Evolutionary conservation across 768 basidiomycete genomes (phyloP).

Genomic region (Rhizopogon vesiculosus): DNA sequence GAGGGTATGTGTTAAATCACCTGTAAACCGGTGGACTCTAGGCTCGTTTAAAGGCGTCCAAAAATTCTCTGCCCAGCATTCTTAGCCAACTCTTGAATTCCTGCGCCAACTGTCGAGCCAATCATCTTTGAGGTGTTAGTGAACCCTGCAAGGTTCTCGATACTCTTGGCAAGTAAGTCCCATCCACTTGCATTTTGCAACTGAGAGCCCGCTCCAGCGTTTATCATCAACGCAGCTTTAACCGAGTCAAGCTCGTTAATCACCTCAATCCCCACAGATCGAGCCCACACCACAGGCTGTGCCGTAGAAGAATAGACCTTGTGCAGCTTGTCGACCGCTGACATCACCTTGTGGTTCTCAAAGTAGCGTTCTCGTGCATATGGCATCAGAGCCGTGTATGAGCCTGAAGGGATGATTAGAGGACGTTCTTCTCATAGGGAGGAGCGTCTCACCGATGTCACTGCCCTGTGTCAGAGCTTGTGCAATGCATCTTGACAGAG

Average conservation of each 20-base stretch:
- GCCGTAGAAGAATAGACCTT: conserved; percentile 72
- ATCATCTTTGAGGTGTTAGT: conserved; percentile 28
- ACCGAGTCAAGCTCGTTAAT: conserved; percentile 83
- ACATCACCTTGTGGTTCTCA: conserved; percentile 81
- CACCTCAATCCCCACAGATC: conserved; percentile 85
- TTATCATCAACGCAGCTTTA: conserved; percentile 81
- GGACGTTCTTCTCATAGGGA: background rate
- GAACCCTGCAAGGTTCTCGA: conserved; percentile 38
- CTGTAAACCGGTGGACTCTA: background rate
- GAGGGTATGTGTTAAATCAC: too few species aligned
- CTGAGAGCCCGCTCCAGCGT: conserved; percentile 49
- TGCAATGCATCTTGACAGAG: conserved; percentile 62
- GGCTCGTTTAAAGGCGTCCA: background rate
- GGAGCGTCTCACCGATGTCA: conserved; percentile 66
- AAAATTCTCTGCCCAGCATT: background rate
- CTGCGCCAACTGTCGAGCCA: conserved; percentile 22
- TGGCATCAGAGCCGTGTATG: conserved; percentile 64
- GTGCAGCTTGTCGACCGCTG: conserved; percentile 84
- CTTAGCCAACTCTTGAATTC: conserved; percentile 26
- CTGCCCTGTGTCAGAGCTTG: conserved; percentile 56
- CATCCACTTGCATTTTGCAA: conserved; percentile 26
- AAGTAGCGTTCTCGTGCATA: conserved; percentile 83
- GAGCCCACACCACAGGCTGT: conserved; percentile 76
- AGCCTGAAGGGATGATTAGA: conserved; percentile 40
- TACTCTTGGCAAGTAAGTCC: conserved; percentile 33